Evolutionary conservation across 1,139 yeast genomes (phyloP).

Genomic region (Kluyveromyces sp.): DNA sequence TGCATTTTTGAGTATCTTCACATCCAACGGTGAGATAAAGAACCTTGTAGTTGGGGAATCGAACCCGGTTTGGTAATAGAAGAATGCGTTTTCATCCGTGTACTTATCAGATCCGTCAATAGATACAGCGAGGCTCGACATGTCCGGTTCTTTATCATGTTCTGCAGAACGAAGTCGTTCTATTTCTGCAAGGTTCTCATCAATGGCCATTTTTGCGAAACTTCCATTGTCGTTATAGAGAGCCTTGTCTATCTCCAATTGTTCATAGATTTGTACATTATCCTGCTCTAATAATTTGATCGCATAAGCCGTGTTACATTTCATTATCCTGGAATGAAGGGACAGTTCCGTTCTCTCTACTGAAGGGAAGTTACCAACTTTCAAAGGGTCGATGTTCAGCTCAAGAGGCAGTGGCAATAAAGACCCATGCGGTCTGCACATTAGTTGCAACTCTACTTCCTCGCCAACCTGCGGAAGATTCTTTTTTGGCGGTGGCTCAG

Average conservation of each 20-base stretch:
- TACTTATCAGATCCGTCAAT: slow-evolving; percentile 17
- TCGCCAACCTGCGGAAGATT: slow-evolving; percentile 57
- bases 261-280: slow-evolving; percentile 43
- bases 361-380: slow-evolving; percentile 39
- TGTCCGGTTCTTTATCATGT: not conserved
- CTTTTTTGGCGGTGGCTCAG: slow-evolving; percentile 44
- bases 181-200: slow-evolving; percentile 44
- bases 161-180: slow-evolving; percentile 17
- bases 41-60: slow-evolving; percentile 48
- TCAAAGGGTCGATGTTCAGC: slow-evolving; percentile 31
- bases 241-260: slow-evolving; percentile 49
- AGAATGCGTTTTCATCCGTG: slow-evolving; percentile 40
- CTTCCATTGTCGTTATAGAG: slow-evolving; percentile 55
- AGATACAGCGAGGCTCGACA: slow-evolving; percentile 20
- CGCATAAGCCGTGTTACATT: slow-evolving; percentile 52
- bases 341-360: slow-evolving; percentile 33
- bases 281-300: slow-evolving; percentile 43
- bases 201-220: slow-evolving; percentile 51
- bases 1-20: slow-evolving; percentile 58
- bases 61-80: slow-evolving; percentile 69
- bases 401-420: slow-evolving; percentile 57
- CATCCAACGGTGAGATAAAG: slow-evolving; percentile 72
- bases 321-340: slow-evolving; percentile 53
- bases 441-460: slow-evolving; percentile 56
- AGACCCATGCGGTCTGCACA: slow-evolving; percentile 60